These are phyloP conservation scores for Pachysandra terminalis DNA, from an alignment of 164 flowering plant genomes.

Conservation along the genomic window DNA sequence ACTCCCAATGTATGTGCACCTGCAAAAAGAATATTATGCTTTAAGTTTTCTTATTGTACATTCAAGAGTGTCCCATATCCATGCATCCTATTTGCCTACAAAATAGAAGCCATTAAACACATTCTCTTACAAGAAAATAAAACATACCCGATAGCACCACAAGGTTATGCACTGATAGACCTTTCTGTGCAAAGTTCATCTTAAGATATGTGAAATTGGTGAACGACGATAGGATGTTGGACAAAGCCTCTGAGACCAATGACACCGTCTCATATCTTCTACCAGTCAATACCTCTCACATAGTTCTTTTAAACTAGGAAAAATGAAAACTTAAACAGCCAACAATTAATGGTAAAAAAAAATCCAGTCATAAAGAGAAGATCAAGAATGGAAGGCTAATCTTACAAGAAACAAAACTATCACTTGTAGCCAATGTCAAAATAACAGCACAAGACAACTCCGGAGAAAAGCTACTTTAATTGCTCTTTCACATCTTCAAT, in stretches of 20 bases:
- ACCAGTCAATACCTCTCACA: constrained; percentile 56
- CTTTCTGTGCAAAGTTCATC: constrained; percentile 30
- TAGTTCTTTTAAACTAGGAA: constrained; percentile 25
- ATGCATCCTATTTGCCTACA: too few relatives aligned
- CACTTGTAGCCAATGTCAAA: constrained; percentile 55
- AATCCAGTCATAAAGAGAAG: not conserved
- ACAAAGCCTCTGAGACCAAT: constrained; percentile 28
- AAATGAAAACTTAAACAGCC: too few relatives aligned
- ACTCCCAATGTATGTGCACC: too few relatives aligned
- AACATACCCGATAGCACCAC: constrained; percentile 45
- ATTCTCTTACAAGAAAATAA: too few relatives aligned
- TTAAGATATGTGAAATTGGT: constrained; percentile 36
- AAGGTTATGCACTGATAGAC: constrained; percentile 39
- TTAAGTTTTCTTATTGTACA: too few relatives aligned
- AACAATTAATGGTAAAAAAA: not conserved
- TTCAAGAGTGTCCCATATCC: too few relatives aligned
- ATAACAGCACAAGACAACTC: constrained; percentile 71
- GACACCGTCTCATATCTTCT: constrained; percentile 61
- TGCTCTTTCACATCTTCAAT: constrained; percentile 37
- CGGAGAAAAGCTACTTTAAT: constrained; percentile 34
- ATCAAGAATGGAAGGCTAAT: too few relatives aligned
- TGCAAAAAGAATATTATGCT: too few relatives aligned
- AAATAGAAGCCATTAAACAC: too few relatives aligned
- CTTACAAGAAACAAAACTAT: constrained; percentile 55
- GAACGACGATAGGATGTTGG: constrained; percentile 39